phyloP scores from a whole-genome alignment of 2,329 filamentous ascomycete genomes.

The Scedosporium apiospermum region DNA sequence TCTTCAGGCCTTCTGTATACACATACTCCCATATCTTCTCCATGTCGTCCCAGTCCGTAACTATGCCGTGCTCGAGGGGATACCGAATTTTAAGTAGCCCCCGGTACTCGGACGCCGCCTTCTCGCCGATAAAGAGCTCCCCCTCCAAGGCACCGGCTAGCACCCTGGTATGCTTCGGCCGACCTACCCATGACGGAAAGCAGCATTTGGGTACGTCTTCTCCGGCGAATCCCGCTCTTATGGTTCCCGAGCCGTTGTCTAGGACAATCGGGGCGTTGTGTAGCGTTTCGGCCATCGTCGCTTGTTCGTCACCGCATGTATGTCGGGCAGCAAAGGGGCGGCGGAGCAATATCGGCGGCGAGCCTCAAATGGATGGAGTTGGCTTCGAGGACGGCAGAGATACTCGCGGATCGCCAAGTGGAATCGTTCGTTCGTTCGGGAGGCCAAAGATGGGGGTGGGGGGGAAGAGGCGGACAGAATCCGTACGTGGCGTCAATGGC shows the following conservation, averaged over 20 bases:
- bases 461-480: background rate
- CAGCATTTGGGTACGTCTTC: slow-evolving; percentile 94
- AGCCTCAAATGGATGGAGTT: background rate
- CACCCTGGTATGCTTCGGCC: slow-evolving; percentile 89
- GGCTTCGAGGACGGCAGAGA: background rate
- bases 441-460: background rate
- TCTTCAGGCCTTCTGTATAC: slow-evolving; percentile 92
- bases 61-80: slow-evolving; percentile 92
- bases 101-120: slow-evolving; percentile 77
- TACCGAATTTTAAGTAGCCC: slow-evolving; percentile 93
- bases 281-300: slow-evolving; percentile 50
- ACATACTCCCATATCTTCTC: slow-evolving; percentile 99
- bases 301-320: background rate
- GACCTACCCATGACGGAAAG: slow-evolving; percentile 94
- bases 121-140: slow-evolving; percentile 91
- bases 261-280: slow-evolving; percentile 98
- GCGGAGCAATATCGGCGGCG: background rate
- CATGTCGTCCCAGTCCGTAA: slow-evolving; percentile 99
- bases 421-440: background rate
- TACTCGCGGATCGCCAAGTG: background rate
- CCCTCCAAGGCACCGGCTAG: slow-evolving; percentile 95
- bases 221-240: slow-evolving; percentile 91
- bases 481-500: slow-evolving; percentile 1
- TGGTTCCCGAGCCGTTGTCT: slow-evolving; percentile 97
- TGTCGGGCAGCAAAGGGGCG: background rate